Base-by-base conservation (phyloP, 2,329 filamentous ascomycete species). In the Monilinia vaccinii-corymbosi region DNA sequence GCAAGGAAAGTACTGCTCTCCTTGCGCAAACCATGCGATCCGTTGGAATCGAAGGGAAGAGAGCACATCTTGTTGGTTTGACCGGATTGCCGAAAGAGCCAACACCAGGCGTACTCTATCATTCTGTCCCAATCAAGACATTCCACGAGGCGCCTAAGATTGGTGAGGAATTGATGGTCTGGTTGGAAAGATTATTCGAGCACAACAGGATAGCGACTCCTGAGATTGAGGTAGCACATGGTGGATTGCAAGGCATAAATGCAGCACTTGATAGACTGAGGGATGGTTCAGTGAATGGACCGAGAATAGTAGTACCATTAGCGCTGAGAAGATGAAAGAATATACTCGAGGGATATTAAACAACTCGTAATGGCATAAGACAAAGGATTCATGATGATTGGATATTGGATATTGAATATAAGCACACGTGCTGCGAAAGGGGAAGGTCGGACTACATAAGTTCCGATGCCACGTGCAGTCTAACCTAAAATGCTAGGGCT, bases 71-170 rank as follows among this genome's bases (percentile, higher is more conserved):
- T 0, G 78, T 91, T 0, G 87, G 87, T 0, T 67, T 91, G 48
- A 83, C 83, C 0, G 87, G 87, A 0, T 65, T 89, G 3, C 88
- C 88, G 0, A 89, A 88, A 68, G 60, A 64, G 36, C 50, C 59
- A 11, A 63, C 51, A 11, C 28, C 61, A 18, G 67, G 65, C 14
- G 61, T 70, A 13, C 62, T 63, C 9, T 69, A 68, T 51, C 68
- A 70, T 57, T 65, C 67, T 0, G 84, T 91, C 0, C 88, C 88
- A 0, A 88, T 92, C 63, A 91, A 91, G 71, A 68, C 89, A 4
- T 91, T 89, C 68, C 88, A 92, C 68, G 83, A 87, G 61, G 78
- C 85, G 0, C 80, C 83, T 0, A 76, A 77, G 1, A 76, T 91
- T 0, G 88, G 88, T 0, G 80, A 84, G 63, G 77, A 77, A 0